Base-by-base conservation (phyloP, 2,329 filamentous ascomycete species). In the Fusarium acutatum region DNA sequence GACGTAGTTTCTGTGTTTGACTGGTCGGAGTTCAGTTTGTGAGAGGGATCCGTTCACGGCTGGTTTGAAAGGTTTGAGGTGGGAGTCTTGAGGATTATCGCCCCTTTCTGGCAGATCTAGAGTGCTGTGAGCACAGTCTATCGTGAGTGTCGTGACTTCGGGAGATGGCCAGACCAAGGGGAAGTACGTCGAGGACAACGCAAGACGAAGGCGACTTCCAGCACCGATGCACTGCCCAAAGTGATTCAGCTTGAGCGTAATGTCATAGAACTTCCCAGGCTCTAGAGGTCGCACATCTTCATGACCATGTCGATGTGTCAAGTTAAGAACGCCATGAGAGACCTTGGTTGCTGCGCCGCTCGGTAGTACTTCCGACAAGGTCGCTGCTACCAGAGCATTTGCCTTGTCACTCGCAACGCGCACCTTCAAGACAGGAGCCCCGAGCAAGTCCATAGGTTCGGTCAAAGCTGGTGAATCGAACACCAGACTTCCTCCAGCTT, bases 81-180 rank as follows among this genome's bases (percentile, higher is more conserved):
- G 2, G 0, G 41, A 49, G 5, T 63, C 60, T 7, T 28, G 20
- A 1, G 53, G 53, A 2, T 32, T 60, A 13, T 49, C 24, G 1
- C 8, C 15, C 1, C 60, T 9, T 5, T 20, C 7, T 7, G 60
- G 53, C 0, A 63, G 41, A 5, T 63, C 28, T 2, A 63, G 15
- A 17, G 20, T 17, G 2, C 60, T 63, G 5, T 47, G 24, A 15
- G 47, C 35, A 17, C 63, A 64, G 5, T 64, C 40, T 3, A 64
- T n/a, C 0, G 47, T 56, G 5, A 65, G 47, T 2, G 30, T 64
- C 1, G 63, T 65, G 11, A 30, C 17, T 20, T 64, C 35, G 6
- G 63, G 59, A 20, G 63, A 65, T 22, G 63, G 59, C 63, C 63
- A 65, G 17, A 64, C 47, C 22, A 65, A 24, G 20, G 63, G 63